Conservation (phyloP, 495 filamentous ascomycete species). For the Penicillium nucicola region DNA sequence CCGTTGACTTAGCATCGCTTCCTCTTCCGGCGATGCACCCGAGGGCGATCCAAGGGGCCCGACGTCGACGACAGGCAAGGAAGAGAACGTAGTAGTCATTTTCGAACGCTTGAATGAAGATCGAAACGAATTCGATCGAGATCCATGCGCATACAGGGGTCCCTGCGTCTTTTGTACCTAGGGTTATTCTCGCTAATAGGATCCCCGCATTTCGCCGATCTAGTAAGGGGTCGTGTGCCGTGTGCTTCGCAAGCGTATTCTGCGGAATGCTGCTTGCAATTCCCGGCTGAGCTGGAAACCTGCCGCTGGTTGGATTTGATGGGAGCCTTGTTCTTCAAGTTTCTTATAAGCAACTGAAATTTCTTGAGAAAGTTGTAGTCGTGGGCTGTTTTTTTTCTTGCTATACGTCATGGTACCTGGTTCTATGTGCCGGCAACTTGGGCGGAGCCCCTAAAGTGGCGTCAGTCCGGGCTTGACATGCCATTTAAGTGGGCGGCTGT, state of each 20-base stretch:
- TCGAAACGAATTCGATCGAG: not conserved
- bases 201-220: not conserved
- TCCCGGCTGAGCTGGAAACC: too few relatives aligned
- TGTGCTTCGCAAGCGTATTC: not conserved
- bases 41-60: slow-evolving; percentile 17
- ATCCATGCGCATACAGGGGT: not conserved
- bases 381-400: too few relatives aligned
- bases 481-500: too few relatives aligned
- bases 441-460: too few relatives aligned
- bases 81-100: slow-evolving; percentile 34
- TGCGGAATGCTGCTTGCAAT: too few relatives aligned
- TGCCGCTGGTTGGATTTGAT: too few relatives aligned
- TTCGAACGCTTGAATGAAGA: not conserved
- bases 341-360: too few relatives aligned
- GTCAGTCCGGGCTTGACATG: too few relatives aligned
- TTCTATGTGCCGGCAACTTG: too few relatives aligned
- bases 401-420: too few relatives aligned
- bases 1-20: slow-evolving; percentile 22
- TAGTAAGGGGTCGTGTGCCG: slow-evolving; percentile 12
- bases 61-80: slow-evolving; percentile 43
- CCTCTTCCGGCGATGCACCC: slow-evolving; percentile 11
- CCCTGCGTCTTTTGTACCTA: not conserved
- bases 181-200: not conserved
- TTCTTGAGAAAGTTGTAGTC: too few relatives aligned
- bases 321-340: too few relatives aligned